Evolutionary conservation across 1,139 yeast species (phyloP).

Genomic region (Geotrichum klebahnii): DNA sequence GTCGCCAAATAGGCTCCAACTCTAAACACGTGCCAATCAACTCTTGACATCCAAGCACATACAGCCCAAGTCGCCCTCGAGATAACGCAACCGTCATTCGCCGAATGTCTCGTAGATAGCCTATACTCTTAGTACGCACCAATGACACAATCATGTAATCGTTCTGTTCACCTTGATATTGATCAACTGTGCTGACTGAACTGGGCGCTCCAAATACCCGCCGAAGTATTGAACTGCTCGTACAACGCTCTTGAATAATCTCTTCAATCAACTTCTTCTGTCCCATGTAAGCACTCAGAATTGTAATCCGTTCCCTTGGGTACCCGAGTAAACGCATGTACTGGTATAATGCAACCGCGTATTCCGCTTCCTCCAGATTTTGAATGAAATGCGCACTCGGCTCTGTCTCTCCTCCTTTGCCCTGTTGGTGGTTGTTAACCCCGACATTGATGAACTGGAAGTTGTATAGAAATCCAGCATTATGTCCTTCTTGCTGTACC

Average conservation of each 20-base stretch:
- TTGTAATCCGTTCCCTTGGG: conserved; percentile 42
- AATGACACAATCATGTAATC: conserved; percentile 39
- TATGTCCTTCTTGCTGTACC: conserved; percentile 23
- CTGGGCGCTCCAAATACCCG: conserved; percentile 36
- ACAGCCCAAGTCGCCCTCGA: conserved; percentile 39
- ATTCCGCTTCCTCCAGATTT: conserved; percentile 55
- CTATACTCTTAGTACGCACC: conserved; percentile 30
- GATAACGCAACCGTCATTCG: conserved; percentile 36
- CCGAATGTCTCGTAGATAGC: conserved; percentile 31
- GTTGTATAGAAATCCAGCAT: conserved; percentile 44
- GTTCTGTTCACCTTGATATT: conserved; percentile 33
- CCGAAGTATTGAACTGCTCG: conserved; percentile 19
- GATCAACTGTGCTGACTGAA: conserved; percentile 34
- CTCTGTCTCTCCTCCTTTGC: conserved; percentile 37
- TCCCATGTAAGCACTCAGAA: conserved; percentile 44
- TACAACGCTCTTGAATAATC: conserved; percentile 32
- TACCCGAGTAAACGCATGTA: conserved; percentile 50
- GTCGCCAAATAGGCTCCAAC: conserved; percentile 22
- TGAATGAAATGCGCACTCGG: conserved; percentile 36
- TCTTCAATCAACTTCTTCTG: conserved; percentile 39
- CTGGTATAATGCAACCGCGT: conserved; percentile 46
- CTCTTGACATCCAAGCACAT: conserved; percentile 36
- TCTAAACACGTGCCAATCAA: conserved; percentile 26
- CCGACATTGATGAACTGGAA: conserved; percentile 44
- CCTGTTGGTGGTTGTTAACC: conserved; percentile 33